Evolutionary conservation across 2,329 filamentous ascomycete species (phyloP).

Genomic region (Exophiala sp.): DNA sequence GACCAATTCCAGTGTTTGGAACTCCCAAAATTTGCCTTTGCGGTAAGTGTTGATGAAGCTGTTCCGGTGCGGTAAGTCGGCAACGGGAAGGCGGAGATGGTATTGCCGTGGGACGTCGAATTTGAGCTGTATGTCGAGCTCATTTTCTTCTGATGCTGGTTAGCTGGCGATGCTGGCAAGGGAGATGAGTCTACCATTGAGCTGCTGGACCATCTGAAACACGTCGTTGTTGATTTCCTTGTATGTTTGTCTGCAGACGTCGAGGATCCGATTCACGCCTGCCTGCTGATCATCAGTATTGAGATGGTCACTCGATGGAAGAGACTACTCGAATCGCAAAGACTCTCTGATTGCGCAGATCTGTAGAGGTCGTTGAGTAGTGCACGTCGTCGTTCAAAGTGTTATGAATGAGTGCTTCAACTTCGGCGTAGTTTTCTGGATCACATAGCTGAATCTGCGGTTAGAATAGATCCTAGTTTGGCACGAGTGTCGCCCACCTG

Average conservation of each 20-base stretch:
- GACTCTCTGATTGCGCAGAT: slow-evolving; percentile 82
- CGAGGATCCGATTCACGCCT: slow-evolving; percentile 78
- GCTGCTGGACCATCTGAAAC: slow-evolving; percentile 63
- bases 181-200: slow-evolving; percentile 53
- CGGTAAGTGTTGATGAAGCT: slow-evolving; percentile 73
- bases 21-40: slow-evolving; percentile 76
- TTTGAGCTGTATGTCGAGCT: slow-evolving; percentile 63
- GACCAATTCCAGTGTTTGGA: slow-evolving; percentile 78
- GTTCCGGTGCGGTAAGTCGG: slow-evolving; percentile 62
- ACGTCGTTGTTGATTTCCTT: slow-evolving; percentile 82
- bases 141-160: slow-evolving; percentile 49
- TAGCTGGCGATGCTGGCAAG: slow-evolving; percentile 18
- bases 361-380: slow-evolving; percentile 74
- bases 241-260: slow-evolving; percentile 83
- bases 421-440: slow-evolving; percentile 57
- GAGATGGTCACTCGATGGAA: neutral
- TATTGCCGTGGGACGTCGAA: slow-evolving; percentile 77
- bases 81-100: slow-evolving; percentile 64
- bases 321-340: slow-evolving; percentile 73
- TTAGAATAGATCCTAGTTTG: slow-evolving; percentile 5
- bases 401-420: slow-evolving; percentile 63
- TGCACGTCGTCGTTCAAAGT: slow-evolving; percentile 78
- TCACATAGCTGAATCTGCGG: slow-evolving; percentile 55
- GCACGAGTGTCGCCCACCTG: slow-evolving; percentile 42
- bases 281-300: slow-evolving; percentile 48